These are phyloP conservation scores for Sphaerulina musiva DNA, from an alignment of 2,329 filamentous ascomycete species.

Conservation along the genomic window DNA sequence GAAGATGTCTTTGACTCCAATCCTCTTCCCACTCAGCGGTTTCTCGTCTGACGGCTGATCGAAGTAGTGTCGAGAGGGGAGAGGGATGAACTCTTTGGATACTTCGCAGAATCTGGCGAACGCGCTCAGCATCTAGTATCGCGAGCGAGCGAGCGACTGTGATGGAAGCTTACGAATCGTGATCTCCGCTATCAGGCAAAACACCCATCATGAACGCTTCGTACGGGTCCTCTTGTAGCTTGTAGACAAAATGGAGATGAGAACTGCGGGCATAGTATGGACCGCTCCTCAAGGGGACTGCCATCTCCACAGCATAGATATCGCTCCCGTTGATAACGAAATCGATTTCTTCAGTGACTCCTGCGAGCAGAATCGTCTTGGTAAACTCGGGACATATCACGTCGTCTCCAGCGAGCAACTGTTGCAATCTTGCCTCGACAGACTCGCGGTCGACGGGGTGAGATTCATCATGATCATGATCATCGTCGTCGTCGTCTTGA, in stretches of 20 bases:
- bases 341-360: no score
- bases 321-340: background rate
- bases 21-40: conserved; percentile 33
- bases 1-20: conserved; percentile 28
- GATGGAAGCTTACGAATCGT: background rate
- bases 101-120: background rate
- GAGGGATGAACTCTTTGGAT: background rate
- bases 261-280: background rate
- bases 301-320: background rate
- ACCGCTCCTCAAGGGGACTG: background rate
- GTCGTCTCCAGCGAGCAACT: no score
- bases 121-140: background rate
- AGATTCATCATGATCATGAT: no score
- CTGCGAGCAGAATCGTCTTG: no score
- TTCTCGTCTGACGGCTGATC: conserved; percentile 32
- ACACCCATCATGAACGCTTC: background rate
- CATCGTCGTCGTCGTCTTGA: no score
- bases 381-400: no score
- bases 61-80: background rate
- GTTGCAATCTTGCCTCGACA: no score
- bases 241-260: background rate
- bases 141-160: background rate
- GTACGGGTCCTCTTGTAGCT: background rate
- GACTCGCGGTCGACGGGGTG: no score
- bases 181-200: background rate